Evolutionary conservation across 1,139 yeast species (phyloP), one percentile per base, ranked within the genome.

Genomic region (Blastobotrys apis): DNA sequence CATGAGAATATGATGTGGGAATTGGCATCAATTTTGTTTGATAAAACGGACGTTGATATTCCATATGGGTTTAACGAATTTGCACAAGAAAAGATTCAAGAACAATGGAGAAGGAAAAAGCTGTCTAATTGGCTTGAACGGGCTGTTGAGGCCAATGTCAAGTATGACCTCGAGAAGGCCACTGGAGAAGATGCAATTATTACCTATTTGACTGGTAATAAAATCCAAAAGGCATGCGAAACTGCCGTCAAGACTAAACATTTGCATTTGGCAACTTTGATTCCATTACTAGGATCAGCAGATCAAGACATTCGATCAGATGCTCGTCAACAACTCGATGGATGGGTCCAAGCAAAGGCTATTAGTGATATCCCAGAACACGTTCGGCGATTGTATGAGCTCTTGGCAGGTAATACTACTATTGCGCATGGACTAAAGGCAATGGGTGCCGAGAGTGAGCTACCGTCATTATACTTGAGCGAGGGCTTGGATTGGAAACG

Each of bases 261-360:
- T 55, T 65, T 74, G 8, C 95, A 88, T 60, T 64, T 90, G 29
- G 79, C 95, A 0, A 79, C 77, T 0, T 57, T 86, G 22, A 64
- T 90, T n/a, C 74, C 95, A 0, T 65, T 84, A 40, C 64, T 84
- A 12, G 95, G 85, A 34, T 76, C 92, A 0, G 80, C 82, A 52
- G 57, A 49, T 23, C 71, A 71, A 0, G 68, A 72, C 1, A 80
- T 84, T 1, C 70, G 74, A 45, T 57, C 58, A 1, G 67, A 78
- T 44, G 90, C 96, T 0, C 53, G 59, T 5, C 64, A 66, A 30
- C 96, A 88, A 61, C 63, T 90, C 19, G 65, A 68, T 2, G 77
- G 74, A 40, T 90, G 97, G 97, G 59, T 61, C 12, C 64, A 64
- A 1, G 65, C 66, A n/a, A 63, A 72, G 4, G 53, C 71, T 0